Percentiles rank a stretch among this genome's conserved stretches.
phyloP scores from a whole-genome alignment of 306 rosid species.

The Vachellia collinsii region DNA sequence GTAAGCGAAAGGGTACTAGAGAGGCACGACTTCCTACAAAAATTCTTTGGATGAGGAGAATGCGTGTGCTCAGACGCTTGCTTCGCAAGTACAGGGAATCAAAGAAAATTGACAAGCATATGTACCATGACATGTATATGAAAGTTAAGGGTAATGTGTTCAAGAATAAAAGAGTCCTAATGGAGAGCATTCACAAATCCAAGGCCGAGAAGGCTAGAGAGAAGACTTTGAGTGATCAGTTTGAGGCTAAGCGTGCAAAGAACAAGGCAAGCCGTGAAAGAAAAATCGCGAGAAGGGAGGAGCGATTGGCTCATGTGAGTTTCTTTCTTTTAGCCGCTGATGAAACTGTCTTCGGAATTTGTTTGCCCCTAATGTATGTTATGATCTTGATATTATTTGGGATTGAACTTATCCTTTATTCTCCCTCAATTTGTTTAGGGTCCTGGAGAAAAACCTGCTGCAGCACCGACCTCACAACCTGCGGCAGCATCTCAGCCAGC shows the following conservation, averaged over 20 bases:
- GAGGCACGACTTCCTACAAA: constrained; percentile 98
- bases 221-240: constrained; percentile 91
- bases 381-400: not conserved
- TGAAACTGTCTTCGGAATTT: not conserved
- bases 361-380: not conserved
- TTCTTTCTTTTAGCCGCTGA: not conserved
- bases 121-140: constrained; percentile 99
- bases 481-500: constrained; percentile 55
- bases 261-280: constrained; percentile 98
- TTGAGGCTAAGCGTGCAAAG: constrained; percentile 94
- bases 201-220: constrained; percentile 99
- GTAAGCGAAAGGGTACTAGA: constrained; percentile 96
- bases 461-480: constrained; percentile 47
- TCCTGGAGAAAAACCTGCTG: constrained; percentile 65
- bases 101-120: constrained; percentile 92
- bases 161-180: constrained; percentile 91
- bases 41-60: constrained; percentile 94
- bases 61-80: constrained; percentile 94
- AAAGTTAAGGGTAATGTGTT: constrained; percentile 97
- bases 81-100: constrained; percentile 95
- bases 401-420: not conserved
- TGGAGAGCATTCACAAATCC: constrained; percentile 97
- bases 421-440: constrained; percentile 52
- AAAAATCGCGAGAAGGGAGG: constrained; percentile 85
- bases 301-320: constrained; percentile 83